A percentile compares a stretch with the other conserved stretches of the same genome.
Evolutionary conservation across 177 flowering plant species (phyloP).

Genomic region (Tripterygium wilfordii): DNA sequence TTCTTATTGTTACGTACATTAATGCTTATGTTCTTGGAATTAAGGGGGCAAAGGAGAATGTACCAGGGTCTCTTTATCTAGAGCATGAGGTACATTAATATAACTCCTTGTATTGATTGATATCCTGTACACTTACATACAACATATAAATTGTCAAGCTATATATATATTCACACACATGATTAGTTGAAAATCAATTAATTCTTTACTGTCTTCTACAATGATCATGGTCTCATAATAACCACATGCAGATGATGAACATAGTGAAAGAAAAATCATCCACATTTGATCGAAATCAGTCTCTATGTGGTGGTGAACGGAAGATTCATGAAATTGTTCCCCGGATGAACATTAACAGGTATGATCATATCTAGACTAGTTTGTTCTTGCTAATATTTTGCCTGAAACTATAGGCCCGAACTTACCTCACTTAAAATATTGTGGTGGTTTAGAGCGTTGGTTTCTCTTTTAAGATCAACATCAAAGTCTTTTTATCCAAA

Average conservation of each 20-base stretch:
- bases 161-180: too few species aligned
- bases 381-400: background rate
- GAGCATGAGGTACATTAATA: constrained; percentile 27
- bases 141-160: too few species aligned
- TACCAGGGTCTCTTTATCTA: constrained; percentile 18
- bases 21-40: too few species aligned
- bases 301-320: constrained; percentile 20
- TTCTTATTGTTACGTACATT: too few species aligned
- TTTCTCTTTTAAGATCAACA: too few species aligned
- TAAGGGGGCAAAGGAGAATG: constrained; percentile 47
- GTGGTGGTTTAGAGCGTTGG: too few species aligned
- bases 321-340: constrained; percentile 13
- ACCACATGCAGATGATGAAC: constrained; percentile 11
- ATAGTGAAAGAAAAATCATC: constrained; percentile 16
- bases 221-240: background rate
- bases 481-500: too few species aligned
- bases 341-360: constrained; percentile 27
- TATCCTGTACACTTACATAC: background rate
- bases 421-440: too few species aligned
- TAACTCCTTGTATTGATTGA: background rate
- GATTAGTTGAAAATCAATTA: too few species aligned
- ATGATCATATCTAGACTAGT: background rate
- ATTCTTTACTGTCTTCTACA: too few species aligned
- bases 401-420: too few species aligned
- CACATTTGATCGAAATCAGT: constrained; percentile 18